Base-by-base conservation (phyloP, 768 basidiomycete species). In the Suillus spraguei region DNA sequence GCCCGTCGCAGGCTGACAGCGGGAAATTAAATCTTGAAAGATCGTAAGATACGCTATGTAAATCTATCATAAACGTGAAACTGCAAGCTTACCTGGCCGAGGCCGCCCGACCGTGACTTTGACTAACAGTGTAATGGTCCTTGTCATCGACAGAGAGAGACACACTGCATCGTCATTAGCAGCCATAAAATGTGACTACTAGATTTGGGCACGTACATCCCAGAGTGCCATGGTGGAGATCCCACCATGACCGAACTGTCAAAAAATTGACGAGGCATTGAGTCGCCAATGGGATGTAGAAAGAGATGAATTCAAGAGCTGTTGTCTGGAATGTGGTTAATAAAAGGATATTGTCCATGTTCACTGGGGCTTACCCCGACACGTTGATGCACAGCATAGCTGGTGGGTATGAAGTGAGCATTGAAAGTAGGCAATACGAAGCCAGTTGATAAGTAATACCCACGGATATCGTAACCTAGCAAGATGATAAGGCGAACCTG, bases 31-130 rank as follows among this genome's bases (percentile, higher is more conserved):
- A 41, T 75, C 74, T 75, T 33, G 11, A 22, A 5, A 33, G 14
- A 42, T 58, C 9, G 13, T 56, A 22, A 58, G 55, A 11, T 11
- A 28, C 24, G 38, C 5, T 8, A 24, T 4, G 22, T 16, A 10
- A n/a, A 55, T 14, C 38, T 20, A 24, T 24, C 38, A 41, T 14
- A 28, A 61, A 28, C 28, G 28, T 28, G 28, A 28, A 52, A 11
- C 10, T 20, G 20, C 32, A 53, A 53, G 32, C 71, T 38, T 65
- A 88, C 92, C 94, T 54, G 94, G 95, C 16, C 95, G 85, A 9
- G 95, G 95, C 11, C 95, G 86, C 11, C 95, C 95, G 58, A 97
- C 97, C 4, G 88, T 85, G 44, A 93, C 78, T 74, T 97, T 98
- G 62, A 87, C 80, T 61, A 93, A 77, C 69, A 96, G 91, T 0